Evolutionary conservation across 352 stramenopile genomes (phyloP).

Genomic region (Peronospora destructor): DNA sequence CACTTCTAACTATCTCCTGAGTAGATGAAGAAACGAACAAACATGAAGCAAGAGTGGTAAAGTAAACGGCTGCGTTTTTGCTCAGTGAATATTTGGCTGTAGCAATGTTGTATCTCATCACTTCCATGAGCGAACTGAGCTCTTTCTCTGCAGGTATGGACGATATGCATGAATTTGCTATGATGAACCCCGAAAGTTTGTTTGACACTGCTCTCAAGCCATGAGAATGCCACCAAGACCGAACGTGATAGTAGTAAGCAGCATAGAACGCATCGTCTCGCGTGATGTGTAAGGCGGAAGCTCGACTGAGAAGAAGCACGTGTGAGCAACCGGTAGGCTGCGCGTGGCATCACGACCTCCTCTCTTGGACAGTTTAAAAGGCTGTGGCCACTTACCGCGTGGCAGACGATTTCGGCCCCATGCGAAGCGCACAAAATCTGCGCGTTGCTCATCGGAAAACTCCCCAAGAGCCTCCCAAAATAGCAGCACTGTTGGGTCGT

Average conservation of each 20-base stretch:
- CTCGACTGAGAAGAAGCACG: slow-evolving; percentile 95
- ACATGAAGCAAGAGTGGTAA: slow-evolving; percentile 28
- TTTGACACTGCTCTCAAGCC: slow-evolving; percentile 33
- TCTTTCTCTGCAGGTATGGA: slow-evolving; percentile 3
- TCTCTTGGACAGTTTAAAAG: slow-evolving; percentile 90
- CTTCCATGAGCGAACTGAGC: not conserved
- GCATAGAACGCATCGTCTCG: slow-evolving; percentile 86
- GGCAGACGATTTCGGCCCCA: slow-evolving; percentile 91
- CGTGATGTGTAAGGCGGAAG: slow-evolving; percentile 89
- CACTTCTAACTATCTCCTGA: slow-evolving; percentile 14
- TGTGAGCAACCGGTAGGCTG: slow-evolving; percentile 90
- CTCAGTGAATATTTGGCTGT: slow-evolving; percentile 10
- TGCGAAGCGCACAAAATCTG: slow-evolving; percentile 90
- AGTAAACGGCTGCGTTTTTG: slow-evolving; percentile 15
- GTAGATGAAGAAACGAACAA: slow-evolving; percentile 25
- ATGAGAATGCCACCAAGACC: slow-evolving; percentile 88
- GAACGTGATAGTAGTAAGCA: slow-evolving; percentile 92
- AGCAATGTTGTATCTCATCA: not conserved
- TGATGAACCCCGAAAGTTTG: not conserved
- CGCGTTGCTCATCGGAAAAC: slow-evolving; percentile 85
- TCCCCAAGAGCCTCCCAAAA: slow-evolving; percentile 88
- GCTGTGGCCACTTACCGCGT: slow-evolving; percentile 80
- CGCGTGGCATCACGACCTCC: slow-evolving; percentile 70
- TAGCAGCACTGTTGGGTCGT: slow-evolving; percentile 72
- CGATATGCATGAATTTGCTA: slow-evolving; percentile 4